A percentile compares a stretch with the other conserved stretches of the same genome.
These are phyloP conservation scores for Santalum album DNA, from an alignment of 164 flowering plant species.

Conservation along the genomic window DNA sequence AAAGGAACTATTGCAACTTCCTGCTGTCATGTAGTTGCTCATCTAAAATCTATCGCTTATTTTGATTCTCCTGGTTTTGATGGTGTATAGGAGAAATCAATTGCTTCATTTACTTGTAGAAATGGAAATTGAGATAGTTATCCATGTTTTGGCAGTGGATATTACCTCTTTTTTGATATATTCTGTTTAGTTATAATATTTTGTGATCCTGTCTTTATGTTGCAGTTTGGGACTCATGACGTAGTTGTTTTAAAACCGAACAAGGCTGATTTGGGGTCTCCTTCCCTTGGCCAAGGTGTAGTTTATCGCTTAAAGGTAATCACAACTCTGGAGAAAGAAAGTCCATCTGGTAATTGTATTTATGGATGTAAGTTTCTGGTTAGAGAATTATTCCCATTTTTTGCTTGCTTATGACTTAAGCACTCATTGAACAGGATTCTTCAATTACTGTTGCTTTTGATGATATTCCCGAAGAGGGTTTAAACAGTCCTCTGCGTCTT, in stretches of 20 bases:
- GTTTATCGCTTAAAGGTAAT: slow-evolving; percentile 90
- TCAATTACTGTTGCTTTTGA: slow-evolving; percentile 94
- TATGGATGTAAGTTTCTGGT: neutral
- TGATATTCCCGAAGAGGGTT: slow-evolving; percentile 93
- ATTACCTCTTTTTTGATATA: no score
- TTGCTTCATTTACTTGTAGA: no score
- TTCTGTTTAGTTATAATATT: no score
- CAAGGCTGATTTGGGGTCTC: slow-evolving; percentile 80
- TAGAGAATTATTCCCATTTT: neutral
- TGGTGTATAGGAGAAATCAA: no score
- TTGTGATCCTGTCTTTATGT: neutral
- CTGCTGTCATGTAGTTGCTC: no score
- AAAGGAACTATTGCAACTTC: no score
- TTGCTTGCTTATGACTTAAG: neutral
- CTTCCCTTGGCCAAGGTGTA: slow-evolving; percentile 95
- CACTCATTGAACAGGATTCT: slow-evolving; percentile 50
- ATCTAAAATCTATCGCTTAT: neutral
- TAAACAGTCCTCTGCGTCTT: slow-evolving; percentile 76
- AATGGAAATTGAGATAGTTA: neutral
- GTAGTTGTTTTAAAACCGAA: slow-evolving; percentile 86
- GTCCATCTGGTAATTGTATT: neutral
- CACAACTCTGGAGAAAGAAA: neutral
- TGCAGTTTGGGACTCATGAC: slow-evolving; percentile 95
- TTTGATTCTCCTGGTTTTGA: neutral
- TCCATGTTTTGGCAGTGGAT: no score